Base-by-base conservation (phyloP, 768 basidiomycete species). In the Russula sp. region DNA sequence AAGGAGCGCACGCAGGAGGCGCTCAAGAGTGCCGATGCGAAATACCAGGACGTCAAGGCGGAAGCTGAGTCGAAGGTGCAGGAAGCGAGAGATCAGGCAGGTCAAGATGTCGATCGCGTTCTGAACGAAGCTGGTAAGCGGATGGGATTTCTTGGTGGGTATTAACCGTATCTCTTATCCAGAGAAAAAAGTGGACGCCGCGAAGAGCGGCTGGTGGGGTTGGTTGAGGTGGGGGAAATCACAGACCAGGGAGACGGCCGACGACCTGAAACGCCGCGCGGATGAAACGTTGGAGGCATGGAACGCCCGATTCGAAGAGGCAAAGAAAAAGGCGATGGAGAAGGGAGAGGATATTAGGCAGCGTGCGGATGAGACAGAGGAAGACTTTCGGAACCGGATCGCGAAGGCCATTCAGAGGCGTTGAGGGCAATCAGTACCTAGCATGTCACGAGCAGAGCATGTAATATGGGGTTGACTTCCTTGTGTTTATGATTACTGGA, bases 221-320 rank as follows among this genome's bases (percentile, higher is more conserved):
- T 66, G 57, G 65, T 11, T 60, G 37, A 37, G 50, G 45, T 66
- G 65, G 65, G 63, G 65, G 22, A 66, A 47, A 42, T 50, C 64
- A 6, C 54, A 60, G 32, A 59, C 42, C 35, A 48, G 16, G 27
- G 58, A 56, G 27, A 39, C 51, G 3, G 31, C 58, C 22, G 44
- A 66, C 49, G 65, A 65, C 20, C 50, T 66, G 48, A 65, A 59
- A 51, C 63, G 55, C 11, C 63, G 58, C 18, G 63, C 50, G 42
- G 35, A 60, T 27, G 65, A 66, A n/a, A 65, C 65, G 7, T 47
- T 52, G 49, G 63, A 64, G 1, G 50, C 35, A 6, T 66, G 64
- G 57, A 52, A 40, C 20, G 20, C 54, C 0, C 63, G 65, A 20
- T 66, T 64, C 31, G 65, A 66, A 44, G 65, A 66, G 16, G 63